Evolutionary conservation across 2,329 filamentous ascomycete genomes (phyloP).

Genomic region (Aureobasidium uvarum): DNA sequence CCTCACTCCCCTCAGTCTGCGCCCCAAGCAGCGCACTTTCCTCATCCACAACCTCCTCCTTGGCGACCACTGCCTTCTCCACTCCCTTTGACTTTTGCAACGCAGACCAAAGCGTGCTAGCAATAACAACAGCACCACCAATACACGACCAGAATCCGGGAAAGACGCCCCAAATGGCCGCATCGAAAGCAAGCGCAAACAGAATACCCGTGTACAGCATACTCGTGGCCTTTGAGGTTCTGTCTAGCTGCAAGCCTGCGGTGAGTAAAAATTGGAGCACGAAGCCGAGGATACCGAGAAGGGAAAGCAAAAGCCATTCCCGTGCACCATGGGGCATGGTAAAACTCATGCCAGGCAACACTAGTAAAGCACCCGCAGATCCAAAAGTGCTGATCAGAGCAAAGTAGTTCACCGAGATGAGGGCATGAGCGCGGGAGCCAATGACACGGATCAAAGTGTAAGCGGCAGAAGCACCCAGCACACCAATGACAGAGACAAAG

Average conservation of each 20-base stretch:
- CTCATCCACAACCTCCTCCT: conserved; percentile 14
- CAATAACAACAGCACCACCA: conserved; percentile 19
- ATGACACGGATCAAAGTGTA: conserved; percentile 20
- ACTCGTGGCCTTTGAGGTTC: conserved; percentile 21
- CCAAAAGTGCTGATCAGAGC: conserved; percentile 17
- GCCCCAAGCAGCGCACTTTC: conserved; percentile 16
- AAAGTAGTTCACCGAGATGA: conserved; percentile 23
- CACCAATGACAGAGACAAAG: conserved; percentile 14
- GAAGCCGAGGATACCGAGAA: conserved; percentile 20
- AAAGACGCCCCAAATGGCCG: conserved; percentile 20
- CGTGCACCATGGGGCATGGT: background rate
- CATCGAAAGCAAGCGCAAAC: conserved; percentile 19
- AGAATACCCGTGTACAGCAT: conserved; percentile 20
- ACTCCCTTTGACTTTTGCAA: conserved; percentile 5
- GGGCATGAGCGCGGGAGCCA: conserved; percentile 14
- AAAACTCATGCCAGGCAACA: conserved; percentile 8
- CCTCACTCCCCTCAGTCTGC: conserved; percentile 4
- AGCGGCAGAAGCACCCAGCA: conserved; percentile 9
- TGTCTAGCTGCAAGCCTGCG: conserved; percentile 13
- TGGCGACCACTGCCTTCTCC: background rate
- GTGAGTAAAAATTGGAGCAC: conserved; percentile 21
- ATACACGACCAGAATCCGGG: conserved; percentile 11
- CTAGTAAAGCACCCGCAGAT: background rate
- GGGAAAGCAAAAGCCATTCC: conserved; percentile 1
- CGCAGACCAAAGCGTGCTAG: conserved; percentile 20